Evolutionary conservation across 164 flowering plant genomes (phyloP).

Genomic region (Aristolochia fimbriata): DNA sequence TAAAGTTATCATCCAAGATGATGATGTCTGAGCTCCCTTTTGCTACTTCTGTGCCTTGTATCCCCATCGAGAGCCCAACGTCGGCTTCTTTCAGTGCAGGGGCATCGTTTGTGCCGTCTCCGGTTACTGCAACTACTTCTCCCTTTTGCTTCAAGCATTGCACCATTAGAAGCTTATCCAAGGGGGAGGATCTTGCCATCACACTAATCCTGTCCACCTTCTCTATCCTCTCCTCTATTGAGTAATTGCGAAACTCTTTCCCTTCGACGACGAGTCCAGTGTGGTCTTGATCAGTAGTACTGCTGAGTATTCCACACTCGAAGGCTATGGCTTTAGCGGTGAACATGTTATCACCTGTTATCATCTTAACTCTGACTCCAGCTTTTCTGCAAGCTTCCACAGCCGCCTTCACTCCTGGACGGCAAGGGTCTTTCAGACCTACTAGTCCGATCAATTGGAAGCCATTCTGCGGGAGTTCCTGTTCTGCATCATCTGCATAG

Average conservation of each 20-base stretch:
- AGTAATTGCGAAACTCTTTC: slow-evolving; percentile 22
- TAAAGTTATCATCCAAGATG: slow-evolving; percentile 32
- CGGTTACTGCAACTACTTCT: slow-evolving; percentile 37
- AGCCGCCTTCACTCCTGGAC: slow-evolving; percentile 26
- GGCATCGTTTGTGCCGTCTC: slow-evolving; percentile 40
- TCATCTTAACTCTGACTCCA: slow-evolving; percentile 32
- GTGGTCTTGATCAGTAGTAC: slow-evolving; percentile 10
- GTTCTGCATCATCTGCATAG: not conserved
- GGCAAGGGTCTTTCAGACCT: slow-evolving; percentile 34
- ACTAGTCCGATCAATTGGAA: slow-evolving; percentile 23
- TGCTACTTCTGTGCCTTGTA: slow-evolving; percentile 34
- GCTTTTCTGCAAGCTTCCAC: slow-evolving; percentile 23
- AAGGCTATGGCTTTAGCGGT: slow-evolving; percentile 32
- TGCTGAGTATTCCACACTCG: slow-evolving; percentile 26
- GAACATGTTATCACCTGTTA: slow-evolving; percentile 36
- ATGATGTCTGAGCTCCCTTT: slow-evolving; percentile 28
- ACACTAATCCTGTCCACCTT: slow-evolving; percentile 25
- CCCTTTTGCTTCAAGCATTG: slow-evolving; percentile 30
- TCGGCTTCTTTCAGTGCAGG: slow-evolving; percentile 35
- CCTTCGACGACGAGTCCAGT: slow-evolving; percentile 29
- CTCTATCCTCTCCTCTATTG: slow-evolving; percentile 24
- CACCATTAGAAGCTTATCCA: slow-evolving; percentile 39
- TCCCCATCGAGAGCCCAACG: slow-evolving; percentile 38
- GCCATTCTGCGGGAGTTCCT: slow-evolving; percentile 10
- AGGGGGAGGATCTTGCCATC: slow-evolving; percentile 39